Conservation (phyloP, 164 flowering plant species). For the Magnolia sinica region DNA sequence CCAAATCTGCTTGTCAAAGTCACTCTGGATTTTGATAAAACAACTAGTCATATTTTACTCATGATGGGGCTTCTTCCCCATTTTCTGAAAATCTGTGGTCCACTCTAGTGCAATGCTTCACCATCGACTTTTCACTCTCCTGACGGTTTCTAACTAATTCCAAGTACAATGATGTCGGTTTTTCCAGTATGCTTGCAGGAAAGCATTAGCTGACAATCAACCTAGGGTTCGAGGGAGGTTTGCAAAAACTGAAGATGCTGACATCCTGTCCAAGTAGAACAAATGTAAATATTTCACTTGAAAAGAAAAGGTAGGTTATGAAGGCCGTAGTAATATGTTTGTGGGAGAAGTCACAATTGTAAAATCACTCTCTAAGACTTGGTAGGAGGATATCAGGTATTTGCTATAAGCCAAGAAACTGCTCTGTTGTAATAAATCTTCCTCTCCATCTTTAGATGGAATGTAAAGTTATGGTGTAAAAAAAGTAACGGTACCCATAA, state of each 20-base stretch:
- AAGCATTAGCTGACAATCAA: constrained; percentile 95
- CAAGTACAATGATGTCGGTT: neutral
- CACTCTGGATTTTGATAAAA: no score
- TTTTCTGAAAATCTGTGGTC: no score
- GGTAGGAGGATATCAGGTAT: neutral
- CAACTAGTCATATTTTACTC: no score
- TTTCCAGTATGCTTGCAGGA: constrained; percentile 97
- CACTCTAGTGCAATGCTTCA: neutral
- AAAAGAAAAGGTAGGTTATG: neutral
- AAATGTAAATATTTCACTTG: neutral
- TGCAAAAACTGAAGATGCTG: constrained; percentile 78
- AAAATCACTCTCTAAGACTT: neutral
- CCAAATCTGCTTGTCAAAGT: no score
- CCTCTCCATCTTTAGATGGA: neutral
- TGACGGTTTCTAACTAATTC: neutral
- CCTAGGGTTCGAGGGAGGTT: constrained; percentile 97
- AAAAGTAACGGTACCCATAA: neutral
- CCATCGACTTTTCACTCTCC: neutral
- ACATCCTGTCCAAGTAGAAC: constrained; percentile 16
- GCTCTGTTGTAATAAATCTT: neutral
- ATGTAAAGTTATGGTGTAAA: neutral
- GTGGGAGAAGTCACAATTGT: neutral
- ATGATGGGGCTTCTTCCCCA: no score
- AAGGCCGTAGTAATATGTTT: neutral
- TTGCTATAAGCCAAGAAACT: neutral